Conservation (phyloP, 2,329 filamentous ascomycete genomes). For the Elsinoe batatas region DNA sequence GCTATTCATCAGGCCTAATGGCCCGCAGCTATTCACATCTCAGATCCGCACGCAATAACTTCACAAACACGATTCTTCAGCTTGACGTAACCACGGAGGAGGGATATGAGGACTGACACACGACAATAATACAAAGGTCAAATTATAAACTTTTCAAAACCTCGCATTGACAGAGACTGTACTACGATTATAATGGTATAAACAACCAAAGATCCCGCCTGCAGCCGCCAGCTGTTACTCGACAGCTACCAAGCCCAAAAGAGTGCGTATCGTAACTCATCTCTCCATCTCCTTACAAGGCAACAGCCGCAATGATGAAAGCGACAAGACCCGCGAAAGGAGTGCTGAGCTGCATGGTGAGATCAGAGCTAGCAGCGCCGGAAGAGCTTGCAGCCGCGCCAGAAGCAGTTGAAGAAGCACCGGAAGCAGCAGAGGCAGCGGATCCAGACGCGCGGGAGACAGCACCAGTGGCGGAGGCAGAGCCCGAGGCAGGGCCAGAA, state of each 20-base stretch:
- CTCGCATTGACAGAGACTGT: slow-evolving; percentile 5
- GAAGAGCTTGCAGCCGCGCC: slow-evolving; percentile 20
- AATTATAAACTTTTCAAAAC: neutral
- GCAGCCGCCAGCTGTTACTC: slow-evolving; percentile 4
- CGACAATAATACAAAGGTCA: too few relatives aligned
- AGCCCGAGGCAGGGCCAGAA: slow-evolving; percentile 18
- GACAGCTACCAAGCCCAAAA: neutral
- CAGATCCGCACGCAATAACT: too few relatives aligned
- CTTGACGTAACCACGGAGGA: too few relatives aligned
- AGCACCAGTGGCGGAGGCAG: slow-evolving; percentile 9
- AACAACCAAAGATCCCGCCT: neutral
- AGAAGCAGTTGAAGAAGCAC: neutral
- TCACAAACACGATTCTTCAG: too few relatives aligned
- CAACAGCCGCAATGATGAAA: slow-evolving; percentile 14
- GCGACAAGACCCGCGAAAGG: slow-evolving; percentile 14
- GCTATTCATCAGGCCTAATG: too few relatives aligned
- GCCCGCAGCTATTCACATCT: too few relatives aligned
- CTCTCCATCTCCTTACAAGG: slow-evolving; percentile 13
- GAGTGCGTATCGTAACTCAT: neutral
- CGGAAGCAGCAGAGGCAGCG: slow-evolving; percentile 12
- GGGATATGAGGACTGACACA: too few relatives aligned
- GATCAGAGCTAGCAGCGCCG: slow-evolving; percentile 18
- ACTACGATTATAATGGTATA: slow-evolving; percentile 11
- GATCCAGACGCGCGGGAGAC: slow-evolving; percentile 20
- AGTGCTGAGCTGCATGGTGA: slow-evolving; percentile 12